A percentile compares a stretch with the other conserved stretches of the same genome.
Conservation (phyloP, 352 stramenopile species). For the Saprolegnia parasitica region DNA sequence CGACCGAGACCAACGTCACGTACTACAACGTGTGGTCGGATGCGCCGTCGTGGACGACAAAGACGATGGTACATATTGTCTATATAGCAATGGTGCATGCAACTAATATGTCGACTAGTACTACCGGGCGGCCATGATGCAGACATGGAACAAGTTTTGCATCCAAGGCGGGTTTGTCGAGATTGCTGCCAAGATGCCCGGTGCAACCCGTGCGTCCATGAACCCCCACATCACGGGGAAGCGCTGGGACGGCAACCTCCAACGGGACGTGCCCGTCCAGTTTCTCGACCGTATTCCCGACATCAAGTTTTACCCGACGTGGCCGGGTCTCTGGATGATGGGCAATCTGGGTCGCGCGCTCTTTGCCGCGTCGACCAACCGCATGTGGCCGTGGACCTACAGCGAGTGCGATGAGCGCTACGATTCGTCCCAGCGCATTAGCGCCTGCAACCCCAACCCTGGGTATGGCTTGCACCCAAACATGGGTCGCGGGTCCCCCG, state of each 20-base stretch:
- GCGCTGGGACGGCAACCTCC: conserved; percentile 40
- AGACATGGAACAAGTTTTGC: conserved; percentile 94
- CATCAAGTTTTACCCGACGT: conserved; percentile 70
- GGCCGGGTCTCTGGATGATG: conserved; percentile 94
- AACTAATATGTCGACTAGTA: conserved; percentile 36
- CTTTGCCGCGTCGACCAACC: conserved; percentile 89
- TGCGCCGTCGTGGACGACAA: conserved; percentile 35
- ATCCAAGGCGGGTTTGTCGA: conserved; percentile 92
- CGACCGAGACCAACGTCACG: conserved; percentile 48
- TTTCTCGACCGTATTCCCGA: conserved; percentile 32
- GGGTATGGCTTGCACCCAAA: conserved; percentile 86
- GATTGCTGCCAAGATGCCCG: conserved; percentile 86
- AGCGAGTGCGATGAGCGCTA: conserved; percentile 79
- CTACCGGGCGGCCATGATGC: conserved; percentile 84
- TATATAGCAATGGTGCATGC: neutral
- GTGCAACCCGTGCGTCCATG: conserved; percentile 48
- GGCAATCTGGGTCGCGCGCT: no score
- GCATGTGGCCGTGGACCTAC: conserved; percentile 96
- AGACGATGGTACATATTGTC: conserved; percentile 47
- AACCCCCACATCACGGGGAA: conserved; percentile 56
- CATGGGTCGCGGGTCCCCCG: conserved; percentile 79
- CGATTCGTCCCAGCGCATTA: conserved; percentile 70
- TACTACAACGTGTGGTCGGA: conserved; percentile 61
- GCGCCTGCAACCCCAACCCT: conserved; percentile 75
- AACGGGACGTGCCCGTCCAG: conserved; percentile 37